These are phyloP conservation scores for Vanderwaltozyma polyspora DNA, from an alignment of 805 yeast genomes.

Conservation along the genomic window DNA sequence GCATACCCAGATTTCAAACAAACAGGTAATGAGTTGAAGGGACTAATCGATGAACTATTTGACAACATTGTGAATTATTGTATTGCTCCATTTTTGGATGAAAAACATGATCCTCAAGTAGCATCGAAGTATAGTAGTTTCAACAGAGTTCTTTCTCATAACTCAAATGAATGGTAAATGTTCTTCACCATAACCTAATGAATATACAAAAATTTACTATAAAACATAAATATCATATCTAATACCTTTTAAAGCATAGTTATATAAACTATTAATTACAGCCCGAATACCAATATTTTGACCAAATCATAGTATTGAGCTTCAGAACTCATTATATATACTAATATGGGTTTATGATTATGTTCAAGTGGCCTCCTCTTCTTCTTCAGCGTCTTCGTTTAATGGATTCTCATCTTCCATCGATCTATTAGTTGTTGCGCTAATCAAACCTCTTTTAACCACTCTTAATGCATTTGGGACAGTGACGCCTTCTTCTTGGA, in stretches of 20 bases:
- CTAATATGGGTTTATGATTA: no score
- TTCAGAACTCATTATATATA: no score
- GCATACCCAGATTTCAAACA: conserved; percentile 96
- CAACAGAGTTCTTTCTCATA: conserved; percentile 31
- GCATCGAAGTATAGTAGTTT: conserved; percentile 16
- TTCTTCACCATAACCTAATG: no score
- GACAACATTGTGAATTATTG: conserved; percentile 39
- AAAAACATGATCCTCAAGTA: conserved; percentile 6
- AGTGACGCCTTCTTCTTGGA: conserved; percentile 36
- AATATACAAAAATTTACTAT: no score
- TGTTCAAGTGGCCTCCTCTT: background rate
- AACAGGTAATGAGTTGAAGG: conserved; percentile 70
- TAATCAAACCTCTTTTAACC: conserved; percentile 27
- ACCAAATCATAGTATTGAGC: no score
- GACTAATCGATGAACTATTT: conserved; percentile 55
- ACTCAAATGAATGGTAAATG: conserved; percentile 30
- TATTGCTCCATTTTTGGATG: conserved; percentile 39
- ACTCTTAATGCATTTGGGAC: conserved; percentile 28
- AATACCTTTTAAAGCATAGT: no score
- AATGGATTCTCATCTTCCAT: conserved; percentile 9
- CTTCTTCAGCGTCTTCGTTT: conserved; percentile 2
- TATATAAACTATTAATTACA: no score
- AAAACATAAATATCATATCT: no score
- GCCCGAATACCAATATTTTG: no score
- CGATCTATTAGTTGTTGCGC: conserved; percentile 26